phyloP scores from a whole-genome alignment of 106 monocot genomes.

The Allium fistulosum region DNA sequence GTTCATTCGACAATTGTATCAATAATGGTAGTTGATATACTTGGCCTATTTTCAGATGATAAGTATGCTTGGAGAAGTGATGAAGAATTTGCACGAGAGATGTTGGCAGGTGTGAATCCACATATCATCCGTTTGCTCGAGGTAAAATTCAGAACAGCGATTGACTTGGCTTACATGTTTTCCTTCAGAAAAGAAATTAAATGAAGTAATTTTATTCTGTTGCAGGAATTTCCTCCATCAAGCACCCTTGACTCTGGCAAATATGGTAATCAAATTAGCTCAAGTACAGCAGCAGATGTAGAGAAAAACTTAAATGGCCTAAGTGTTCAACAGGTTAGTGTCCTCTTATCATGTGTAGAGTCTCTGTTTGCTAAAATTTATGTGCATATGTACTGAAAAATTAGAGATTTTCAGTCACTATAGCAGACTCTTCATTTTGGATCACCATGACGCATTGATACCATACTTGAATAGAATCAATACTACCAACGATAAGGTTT shows the following conservation, averaged over 20 bases:
- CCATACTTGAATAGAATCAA: conserved; percentile 26
- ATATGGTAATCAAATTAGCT: conserved; percentile 53
- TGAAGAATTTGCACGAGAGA: conserved; percentile 62
- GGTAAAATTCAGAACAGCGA: conserved; percentile 11
- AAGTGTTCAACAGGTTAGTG: conserved; percentile 27
- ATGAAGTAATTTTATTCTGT: neutral
- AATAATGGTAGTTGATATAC: too few species aligned
- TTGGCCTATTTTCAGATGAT: conserved; percentile 8
- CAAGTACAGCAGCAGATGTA: conserved; percentile 42
- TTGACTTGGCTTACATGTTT: neutral
- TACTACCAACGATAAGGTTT: conserved; percentile 16
- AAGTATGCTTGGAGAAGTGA: conserved; percentile 57
- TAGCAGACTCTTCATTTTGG: conserved; percentile 23
- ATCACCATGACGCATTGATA: conserved; percentile 23
- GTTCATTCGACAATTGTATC: too few species aligned
- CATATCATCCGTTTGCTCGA: conserved; percentile 34
- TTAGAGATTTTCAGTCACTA: conserved; percentile 7
- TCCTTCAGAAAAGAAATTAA: neutral
- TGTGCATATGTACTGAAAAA: too few species aligned
- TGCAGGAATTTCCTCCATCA: conserved; percentile 62
- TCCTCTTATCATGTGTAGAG: too few species aligned
- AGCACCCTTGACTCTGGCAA: conserved; percentile 47
- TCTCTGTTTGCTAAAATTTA: neutral
- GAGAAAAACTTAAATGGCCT: conserved; percentile 34
- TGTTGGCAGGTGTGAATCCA: conserved; percentile 61